Evolutionary conservation across 2,329 filamentous ascomycete species (phyloP).

Genomic region (Colletotrichum liaoningense): DNA sequence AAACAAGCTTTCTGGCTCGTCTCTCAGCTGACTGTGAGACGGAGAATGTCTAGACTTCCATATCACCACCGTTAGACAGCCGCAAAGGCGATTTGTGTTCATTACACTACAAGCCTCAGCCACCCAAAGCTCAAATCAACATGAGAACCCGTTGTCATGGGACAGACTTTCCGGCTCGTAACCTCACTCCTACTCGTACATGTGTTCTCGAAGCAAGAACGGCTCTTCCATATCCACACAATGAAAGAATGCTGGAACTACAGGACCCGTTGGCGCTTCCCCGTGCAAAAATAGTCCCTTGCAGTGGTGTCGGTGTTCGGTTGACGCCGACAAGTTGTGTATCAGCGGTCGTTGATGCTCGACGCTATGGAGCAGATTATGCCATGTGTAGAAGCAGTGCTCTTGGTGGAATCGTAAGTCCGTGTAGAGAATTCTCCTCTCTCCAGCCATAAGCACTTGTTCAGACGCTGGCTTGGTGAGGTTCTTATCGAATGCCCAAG

Average conservation of each 20-base stretch:
- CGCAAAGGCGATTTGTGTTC: not conserved
- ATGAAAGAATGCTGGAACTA: not conserved
- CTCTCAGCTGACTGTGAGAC: not conserved
- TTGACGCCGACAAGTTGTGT: not conserved
- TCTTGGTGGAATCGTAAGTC: not conserved
- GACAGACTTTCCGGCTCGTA: not conserved
- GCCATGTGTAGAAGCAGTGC: not conserved
- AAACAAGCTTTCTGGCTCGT: too few species aligned
- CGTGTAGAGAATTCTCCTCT: not conserved
- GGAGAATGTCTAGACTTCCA: accelerated
- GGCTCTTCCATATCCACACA: not conserved
- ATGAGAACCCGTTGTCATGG: not conserved
- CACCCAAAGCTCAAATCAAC: not conserved
- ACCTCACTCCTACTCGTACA: not conserved
- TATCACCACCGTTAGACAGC: too few species aligned
- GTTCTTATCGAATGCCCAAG: not conserved
- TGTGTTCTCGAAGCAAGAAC: not conserved
- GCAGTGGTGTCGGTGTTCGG: not conserved
- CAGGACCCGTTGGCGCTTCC: not conserved
- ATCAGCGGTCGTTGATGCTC: not conserved
- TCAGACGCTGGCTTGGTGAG: not conserved
- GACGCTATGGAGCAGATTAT: not conserved
- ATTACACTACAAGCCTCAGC: not conserved
- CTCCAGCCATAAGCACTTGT: not conserved
- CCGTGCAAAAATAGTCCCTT: not conserved